These are phyloP conservation scores for Rhytidiadelphus loreus DNA, from an alignment of 225 moss, liverwort and hornwort genomes.

Conservation along the genomic window DNA sequence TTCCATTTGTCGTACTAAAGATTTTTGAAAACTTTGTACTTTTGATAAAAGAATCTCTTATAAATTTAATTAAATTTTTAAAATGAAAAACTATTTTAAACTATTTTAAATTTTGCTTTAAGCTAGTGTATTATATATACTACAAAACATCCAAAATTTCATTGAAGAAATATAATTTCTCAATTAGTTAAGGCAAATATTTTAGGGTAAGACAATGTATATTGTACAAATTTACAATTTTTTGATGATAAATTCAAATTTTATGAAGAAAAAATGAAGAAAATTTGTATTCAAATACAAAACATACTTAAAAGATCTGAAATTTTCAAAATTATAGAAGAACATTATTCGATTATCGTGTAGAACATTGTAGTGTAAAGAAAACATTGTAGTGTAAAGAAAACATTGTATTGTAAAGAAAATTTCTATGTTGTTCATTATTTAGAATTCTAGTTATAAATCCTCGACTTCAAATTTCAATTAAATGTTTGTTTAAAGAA, in stretches of 20 bases:
- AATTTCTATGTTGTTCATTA: fast-evolving
- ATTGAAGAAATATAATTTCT: background rate
- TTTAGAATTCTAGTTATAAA: background rate
- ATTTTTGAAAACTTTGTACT: background rate
- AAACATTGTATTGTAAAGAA: background rate
- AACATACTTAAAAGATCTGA: background rate
- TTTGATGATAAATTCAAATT: background rate
- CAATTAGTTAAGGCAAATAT: too few relatives aligned
- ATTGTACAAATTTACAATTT: too few relatives aligned
- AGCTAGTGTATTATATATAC: background rate
- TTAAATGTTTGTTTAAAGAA: background rate
- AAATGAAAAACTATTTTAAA: too few relatives aligned
- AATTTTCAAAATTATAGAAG: background rate
- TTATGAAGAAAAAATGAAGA: background rate
- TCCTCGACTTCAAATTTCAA: background rate
- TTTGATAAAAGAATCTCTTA: fast-evolving
- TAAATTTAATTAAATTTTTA: background rate
- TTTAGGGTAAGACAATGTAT: too few relatives aligned
- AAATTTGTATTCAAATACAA: background rate
- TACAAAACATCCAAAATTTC: background rate
- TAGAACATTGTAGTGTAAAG: background rate
- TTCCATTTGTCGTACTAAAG: background rate
- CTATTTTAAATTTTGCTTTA: too few relatives aligned
- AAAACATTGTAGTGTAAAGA: background rate
- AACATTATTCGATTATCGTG: background rate